Evolutionary conservation across 495 filamentous ascomycete species (phyloP).

Genomic region (Xylaria intraflava): DNA sequence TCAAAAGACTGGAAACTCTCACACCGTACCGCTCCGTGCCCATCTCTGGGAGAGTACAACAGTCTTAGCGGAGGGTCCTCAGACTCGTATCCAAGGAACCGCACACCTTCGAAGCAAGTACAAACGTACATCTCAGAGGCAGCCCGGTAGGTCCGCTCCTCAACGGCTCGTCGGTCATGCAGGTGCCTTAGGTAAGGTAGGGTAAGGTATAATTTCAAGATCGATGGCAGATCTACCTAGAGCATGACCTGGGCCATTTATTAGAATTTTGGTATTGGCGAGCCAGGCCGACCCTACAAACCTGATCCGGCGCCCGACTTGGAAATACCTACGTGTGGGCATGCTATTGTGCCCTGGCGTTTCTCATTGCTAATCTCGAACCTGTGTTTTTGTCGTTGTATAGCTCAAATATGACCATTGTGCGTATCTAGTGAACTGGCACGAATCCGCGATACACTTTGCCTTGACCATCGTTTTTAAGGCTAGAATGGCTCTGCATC

Average conservation of each 20-base stretch:
- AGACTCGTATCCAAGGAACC: no score
- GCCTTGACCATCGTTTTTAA: background rate
- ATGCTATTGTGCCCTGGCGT: background rate
- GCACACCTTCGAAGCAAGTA: no score
- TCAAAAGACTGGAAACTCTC: no score
- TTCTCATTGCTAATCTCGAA: background rate
- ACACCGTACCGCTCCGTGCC: no score
- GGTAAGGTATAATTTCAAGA: background rate
- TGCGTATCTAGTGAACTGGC: background rate
- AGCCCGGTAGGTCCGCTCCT: background rate
- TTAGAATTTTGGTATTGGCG: background rate
- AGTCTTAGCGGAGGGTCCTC: no score
- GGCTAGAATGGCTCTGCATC: constrained; percentile 16
- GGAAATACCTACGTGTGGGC: no score
- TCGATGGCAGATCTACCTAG: constrained; percentile 7
- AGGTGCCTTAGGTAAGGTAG: background rate
- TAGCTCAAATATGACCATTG: background rate
- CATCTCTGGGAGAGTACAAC: no score
- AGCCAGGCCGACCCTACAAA: background rate
- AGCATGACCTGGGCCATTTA: background rate
- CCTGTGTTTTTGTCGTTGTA: background rate
- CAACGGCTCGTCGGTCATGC: background rate
- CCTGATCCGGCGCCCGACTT: constrained; percentile 1
- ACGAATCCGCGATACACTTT: background rate
- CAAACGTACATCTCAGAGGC: background rate